A percentile compares a stretch with the other conserved stretches of the same genome.
phyloP scores from a whole-genome alignment of 495 filamentous ascomycete species.

The Oleoguttula mirabilis region DNA sequence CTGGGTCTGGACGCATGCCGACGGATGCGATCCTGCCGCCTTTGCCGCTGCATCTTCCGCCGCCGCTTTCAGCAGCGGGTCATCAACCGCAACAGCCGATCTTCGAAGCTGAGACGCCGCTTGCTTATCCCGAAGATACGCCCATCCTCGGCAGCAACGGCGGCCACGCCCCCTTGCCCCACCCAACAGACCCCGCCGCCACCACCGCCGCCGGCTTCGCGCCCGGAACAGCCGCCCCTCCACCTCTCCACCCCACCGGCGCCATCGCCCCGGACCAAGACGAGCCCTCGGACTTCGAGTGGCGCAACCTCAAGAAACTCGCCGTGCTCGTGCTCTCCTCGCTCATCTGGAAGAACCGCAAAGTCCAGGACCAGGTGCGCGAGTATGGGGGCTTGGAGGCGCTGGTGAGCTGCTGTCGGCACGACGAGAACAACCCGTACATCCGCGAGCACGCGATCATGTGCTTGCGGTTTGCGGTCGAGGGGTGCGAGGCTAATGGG shows the following conservation, averaged over 20 bases:
- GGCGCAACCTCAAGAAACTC: conserved; percentile 85
- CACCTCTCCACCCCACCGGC: conserved; percentile 24
- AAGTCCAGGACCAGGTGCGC: conserved; percentile 76
- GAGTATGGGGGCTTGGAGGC: conserved; percentile 68
- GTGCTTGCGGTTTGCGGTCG: conserved; percentile 77
- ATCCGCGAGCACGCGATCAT: conserved; percentile 85
- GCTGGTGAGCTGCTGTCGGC: conserved; percentile 74
- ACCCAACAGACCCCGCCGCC: too few relatives aligned
- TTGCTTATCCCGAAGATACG: conserved; percentile 33
- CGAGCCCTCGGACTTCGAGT: conserved; percentile 78
- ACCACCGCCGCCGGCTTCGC: too few relatives aligned
- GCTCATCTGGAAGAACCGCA: conserved; percentile 65
- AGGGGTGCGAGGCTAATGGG: conserved; percentile 71
- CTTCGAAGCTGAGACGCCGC: conserved; percentile 24
- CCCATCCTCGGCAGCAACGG: conserved; percentile 43
- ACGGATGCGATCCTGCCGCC: not conserved
- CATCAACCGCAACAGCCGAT: conserved; percentile 1
- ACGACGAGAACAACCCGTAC: conserved; percentile 79
- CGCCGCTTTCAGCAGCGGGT: not conserved
- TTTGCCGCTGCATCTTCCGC: conserved; percentile 7
- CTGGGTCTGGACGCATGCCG: not conserved
- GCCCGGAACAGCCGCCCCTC: not conserved
- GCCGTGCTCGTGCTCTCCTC: conserved; percentile 77
- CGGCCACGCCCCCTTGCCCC: conserved; percentile 27
- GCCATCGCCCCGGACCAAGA: conserved; percentile 33